phyloP scores from a whole-genome alignment of 2,329 filamentous ascomycete species.

The Amesomyces nigricolor region DNA sequence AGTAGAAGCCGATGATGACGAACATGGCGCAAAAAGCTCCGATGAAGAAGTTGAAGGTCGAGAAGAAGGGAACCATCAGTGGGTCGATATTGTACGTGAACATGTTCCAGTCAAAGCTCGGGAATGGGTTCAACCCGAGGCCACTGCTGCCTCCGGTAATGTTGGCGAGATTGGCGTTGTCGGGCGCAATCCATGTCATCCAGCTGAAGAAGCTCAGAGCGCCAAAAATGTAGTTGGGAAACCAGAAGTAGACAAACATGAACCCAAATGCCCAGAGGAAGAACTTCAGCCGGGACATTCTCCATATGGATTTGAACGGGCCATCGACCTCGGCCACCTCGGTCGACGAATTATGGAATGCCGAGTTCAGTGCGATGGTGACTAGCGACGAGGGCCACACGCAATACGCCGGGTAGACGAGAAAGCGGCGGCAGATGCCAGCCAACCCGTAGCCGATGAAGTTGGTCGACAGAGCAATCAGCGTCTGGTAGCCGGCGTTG shows the following conservation, averaged over 20 bases:
- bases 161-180: conserved; percentile 38
- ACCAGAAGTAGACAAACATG: conserved; percentile 45
- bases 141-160: conserved; percentile 39
- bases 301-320: conserved; percentile 33
- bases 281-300: conserved; percentile 33
- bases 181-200: conserved; percentile 46
- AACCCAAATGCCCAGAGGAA: conserved; percentile 35
- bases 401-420: conserved; percentile 36
- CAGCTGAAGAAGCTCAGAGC: conserved; percentile 42
- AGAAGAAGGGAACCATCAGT: conserved; percentile 28
- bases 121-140: conserved; percentile 44
- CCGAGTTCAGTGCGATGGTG: conserved; percentile 34
- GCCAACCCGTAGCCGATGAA: conserved; percentile 53
- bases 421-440: conserved; percentile 38
- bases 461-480: conserved; percentile 46
- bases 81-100: conserved; percentile 27
- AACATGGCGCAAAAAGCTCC: conserved; percentile 23
- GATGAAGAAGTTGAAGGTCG: conserved; percentile 25
- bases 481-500: conserved; percentile 45
- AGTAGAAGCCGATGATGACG: conserved; percentile 26
- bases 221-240: conserved; percentile 42
- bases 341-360: conserved; percentile 32
- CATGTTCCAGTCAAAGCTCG: conserved; percentile 48
- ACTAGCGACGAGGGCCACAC: conserved; percentile 40
- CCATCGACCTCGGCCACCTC: conserved; percentile 31